A percentile compares a stretch with the other conserved stretches of the same genome.
phyloP scores from a whole-genome alignment of 257 asterid species.

The Solanum sejunctum region DNA sequence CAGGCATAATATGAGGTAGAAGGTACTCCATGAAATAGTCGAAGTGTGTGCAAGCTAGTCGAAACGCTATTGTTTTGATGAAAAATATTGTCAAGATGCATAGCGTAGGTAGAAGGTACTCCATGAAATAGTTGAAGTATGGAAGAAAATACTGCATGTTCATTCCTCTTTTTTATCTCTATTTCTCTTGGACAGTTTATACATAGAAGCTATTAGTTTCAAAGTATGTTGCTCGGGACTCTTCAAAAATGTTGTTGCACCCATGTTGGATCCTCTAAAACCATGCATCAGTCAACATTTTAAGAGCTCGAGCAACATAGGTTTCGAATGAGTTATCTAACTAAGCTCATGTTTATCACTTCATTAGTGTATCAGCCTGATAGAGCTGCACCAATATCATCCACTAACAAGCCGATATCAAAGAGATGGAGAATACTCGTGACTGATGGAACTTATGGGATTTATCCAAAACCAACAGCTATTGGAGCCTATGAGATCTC shows the following conservation, averaged over 20 bases:
- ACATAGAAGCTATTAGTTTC: background rate
- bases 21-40: too few relatives aligned
- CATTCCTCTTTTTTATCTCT: too few relatives aligned
- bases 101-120: background rate
- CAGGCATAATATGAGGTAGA: too few relatives aligned
- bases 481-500: slow-evolving; percentile 38
- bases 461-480: slow-evolving; percentile 63
- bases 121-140: too few relatives aligned
- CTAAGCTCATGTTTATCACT: background rate
- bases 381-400: slow-evolving; percentile 57
- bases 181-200: background rate
- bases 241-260: background rate
- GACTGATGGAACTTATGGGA: slow-evolving; percentile 59
- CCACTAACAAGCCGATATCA: slow-evolving; percentile 86
- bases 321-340: background rate
- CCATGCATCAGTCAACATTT: background rate
- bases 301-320: background rate
- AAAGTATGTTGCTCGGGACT: background rate
- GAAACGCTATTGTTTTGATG: too few relatives aligned
- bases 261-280: background rate
- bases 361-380: slow-evolving; percentile 68
- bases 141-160: too few relatives aligned
- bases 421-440: slow-evolving; percentile 82
- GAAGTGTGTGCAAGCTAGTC: too few relatives aligned
- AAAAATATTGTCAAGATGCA: background rate